A percentile compares a stretch with the other conserved stretches of the same genome.
Evolutionary conservation across 2,329 filamentous ascomycete genomes (phyloP).

Genomic region (Corynespora cassiicola): DNA sequence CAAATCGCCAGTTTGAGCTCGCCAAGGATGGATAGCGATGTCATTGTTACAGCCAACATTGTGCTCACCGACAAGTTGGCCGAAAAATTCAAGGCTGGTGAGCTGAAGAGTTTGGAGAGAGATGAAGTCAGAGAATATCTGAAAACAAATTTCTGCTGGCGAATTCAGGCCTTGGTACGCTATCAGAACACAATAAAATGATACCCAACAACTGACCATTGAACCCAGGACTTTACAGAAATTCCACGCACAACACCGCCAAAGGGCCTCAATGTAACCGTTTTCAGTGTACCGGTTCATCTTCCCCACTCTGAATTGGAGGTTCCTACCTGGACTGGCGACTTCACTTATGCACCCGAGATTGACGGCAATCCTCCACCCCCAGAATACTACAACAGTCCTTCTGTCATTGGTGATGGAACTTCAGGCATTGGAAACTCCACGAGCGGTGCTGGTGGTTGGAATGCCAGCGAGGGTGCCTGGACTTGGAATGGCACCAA

Average conservation of each 20-base stretch:
- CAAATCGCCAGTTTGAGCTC: conserved; percentile 48
- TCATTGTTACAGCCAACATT: conserved; percentile 49
- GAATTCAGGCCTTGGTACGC: conserved; percentile 29
- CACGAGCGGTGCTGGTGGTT: too few relatives aligned
- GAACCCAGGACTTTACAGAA: conserved; percentile 26
- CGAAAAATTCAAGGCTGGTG: conserved; percentile 28
- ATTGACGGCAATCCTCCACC: conserved; percentile 37
- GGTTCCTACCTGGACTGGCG: conserved; percentile 31
- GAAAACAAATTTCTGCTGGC: conserved; percentile 37
- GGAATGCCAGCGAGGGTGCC: too few relatives aligned
- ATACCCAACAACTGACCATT: not conserved
- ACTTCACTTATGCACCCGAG: conserved; percentile 27
- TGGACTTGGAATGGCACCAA: too few relatives aligned
- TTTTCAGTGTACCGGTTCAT: conserved; percentile 29
- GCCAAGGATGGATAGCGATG: conserved; percentile 42
- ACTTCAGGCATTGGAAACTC: too few relatives aligned
- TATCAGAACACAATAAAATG: not conserved
- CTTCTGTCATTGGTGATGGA: too few relatives aligned
- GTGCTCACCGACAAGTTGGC: conserved; percentile 46
- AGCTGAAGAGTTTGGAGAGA: conserved; percentile 30
- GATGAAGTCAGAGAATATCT: conserved; percentile 30
- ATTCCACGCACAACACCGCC: conserved; percentile 34
- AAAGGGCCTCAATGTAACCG: conserved; percentile 35
- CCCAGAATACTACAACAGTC: too few relatives aligned
- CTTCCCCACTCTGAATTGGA: conserved; percentile 31